Conservation (phyloP, 768 basidiomycete genomes). For the Coprinopsis strossmayeri region DNA sequence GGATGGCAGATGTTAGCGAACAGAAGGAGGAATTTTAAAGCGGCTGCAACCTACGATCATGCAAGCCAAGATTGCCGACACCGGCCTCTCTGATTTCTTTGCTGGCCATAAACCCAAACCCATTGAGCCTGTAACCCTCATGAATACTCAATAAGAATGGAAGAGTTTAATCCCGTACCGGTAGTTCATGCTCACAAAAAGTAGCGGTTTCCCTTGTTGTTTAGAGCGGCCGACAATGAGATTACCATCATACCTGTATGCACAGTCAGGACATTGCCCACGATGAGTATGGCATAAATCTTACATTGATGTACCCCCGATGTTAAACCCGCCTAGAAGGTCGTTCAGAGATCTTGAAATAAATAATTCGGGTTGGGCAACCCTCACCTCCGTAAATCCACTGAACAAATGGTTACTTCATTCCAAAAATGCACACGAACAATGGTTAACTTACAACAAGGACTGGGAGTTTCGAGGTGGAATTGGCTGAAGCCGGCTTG, state of each 20-base stretch:
- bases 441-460: constrained; percentile 33
- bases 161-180: constrained; percentile 15
- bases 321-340: constrained; percentile 22
- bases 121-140: constrained; percentile 14
- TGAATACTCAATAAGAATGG: neutral
- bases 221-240: constrained; percentile 38
- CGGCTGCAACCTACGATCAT: constrained; percentile 22
- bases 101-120: constrained; percentile 26
- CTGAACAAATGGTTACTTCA: constrained; percentile 20
- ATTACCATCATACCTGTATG: constrained; percentile 30
- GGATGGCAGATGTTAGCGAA: neutral
- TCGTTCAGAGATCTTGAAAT: too few species aligned
- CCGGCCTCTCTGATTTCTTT: constrained; percentile 22
- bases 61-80: constrained; percentile 23
- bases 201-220: constrained; percentile 35
- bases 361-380: too few species aligned
- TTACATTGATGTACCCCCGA: constrained; percentile 17
- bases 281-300: neutral
- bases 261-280: neutral
- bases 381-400: constrained; percentile 41
- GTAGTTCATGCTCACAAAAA: constrained; percentile 52
- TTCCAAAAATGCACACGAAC: too few species aligned
- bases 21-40: neutral
- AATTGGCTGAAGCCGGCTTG: constrained; percentile 27
- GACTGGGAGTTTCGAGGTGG: constrained; percentile 38